Evolutionary conservation across 495 filamentous ascomycete genomes (phyloP), one percentile per base, ranked within the genome.

Genomic region (Trichodelitschia bisporula): DNA sequence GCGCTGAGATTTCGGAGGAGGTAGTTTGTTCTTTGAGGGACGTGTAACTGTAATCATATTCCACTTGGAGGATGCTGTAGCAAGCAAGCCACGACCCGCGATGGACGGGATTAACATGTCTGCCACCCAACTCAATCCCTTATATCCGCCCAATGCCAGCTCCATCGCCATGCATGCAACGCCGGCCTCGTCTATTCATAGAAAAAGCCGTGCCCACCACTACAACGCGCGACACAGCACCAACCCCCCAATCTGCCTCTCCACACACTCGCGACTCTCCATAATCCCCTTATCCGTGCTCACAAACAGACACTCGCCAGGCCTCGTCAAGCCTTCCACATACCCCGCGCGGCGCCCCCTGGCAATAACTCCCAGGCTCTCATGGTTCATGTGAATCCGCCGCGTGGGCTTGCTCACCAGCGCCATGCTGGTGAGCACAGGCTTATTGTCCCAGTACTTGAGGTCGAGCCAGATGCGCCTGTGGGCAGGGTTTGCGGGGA

Each of bases 401-500:
- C 73, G 62, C 44, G 61, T 90, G 6, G 83, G 78, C 46, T 73
- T 86, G 42, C 64, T 72, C 27, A 90, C 56, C 53, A 80, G 51
- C 18, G 40, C 40, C 50, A 91, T 62, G 42, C 67, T 57, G 19
- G 59, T 61, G 33, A 97, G 44, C 29, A 97, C 86, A 2, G 89
- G 77, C 46, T 76, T 56, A 44, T 77, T 77, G 42, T 80, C 69
- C 64, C 64, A 80, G 58, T 97, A 97, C 57, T 95, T 95, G 42
- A 95, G 51, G 5, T 80, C 83, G 5, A 97, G 42, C 86, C 86
- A 97, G 4, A 97, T 51, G 28, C 86, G 59, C 42, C 82, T 55
- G 21, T 63, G 62, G 1, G 78, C 59, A 3, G 83, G 58, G 52
- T 93, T 95, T 39, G 60, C 65, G 3, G 40, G 43, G 6, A 46